Evolutionary conservation across 2,329 filamentous ascomycete genomes (phyloP).

Genomic region (Ophiocordyceps camponoti-floridani): DNA sequence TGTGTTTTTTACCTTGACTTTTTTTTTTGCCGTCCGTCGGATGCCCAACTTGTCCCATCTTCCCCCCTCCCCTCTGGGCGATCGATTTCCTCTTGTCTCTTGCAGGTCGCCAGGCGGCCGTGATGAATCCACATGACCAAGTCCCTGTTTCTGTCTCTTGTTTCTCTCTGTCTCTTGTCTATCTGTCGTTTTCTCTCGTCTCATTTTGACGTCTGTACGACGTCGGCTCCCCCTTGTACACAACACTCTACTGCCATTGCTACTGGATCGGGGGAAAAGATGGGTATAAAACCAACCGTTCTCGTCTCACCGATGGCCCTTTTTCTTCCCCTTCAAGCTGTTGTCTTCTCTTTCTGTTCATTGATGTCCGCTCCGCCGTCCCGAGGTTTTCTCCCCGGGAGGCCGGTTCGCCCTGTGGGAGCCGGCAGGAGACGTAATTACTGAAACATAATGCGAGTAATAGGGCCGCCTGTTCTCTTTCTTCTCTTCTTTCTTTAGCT

Average conservation of each 20-base stretch:
- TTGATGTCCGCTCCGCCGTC: not conserved
- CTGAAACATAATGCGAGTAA: slow-evolving; percentile 11
- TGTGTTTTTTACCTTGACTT: not conserved
- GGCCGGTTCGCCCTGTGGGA: not conserved
- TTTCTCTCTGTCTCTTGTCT: slow-evolving; percentile 20
- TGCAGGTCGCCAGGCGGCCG: slow-evolving; percentile 9
- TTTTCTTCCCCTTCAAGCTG: slow-evolving; percentile 1
- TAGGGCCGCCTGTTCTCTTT: slow-evolving; percentile 3
- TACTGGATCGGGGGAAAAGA: no score
- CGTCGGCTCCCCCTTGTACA: no score
- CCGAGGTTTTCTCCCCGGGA: no score
- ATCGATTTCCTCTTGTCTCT: not conserved
- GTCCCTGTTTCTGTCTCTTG: slow-evolving; percentile 13
- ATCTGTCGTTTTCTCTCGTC: slow-evolving; percentile 11
- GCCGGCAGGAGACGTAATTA: slow-evolving; percentile 11
- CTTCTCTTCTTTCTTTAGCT: not conserved
- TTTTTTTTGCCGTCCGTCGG: not conserved
- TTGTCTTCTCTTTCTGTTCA: slow-evolving; percentile 8
- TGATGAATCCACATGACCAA: slow-evolving; percentile 42
- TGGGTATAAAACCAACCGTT: no score
- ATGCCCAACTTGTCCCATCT: not conserved
- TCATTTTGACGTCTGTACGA: not conserved
- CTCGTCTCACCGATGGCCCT: not conserved
- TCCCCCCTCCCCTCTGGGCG: not conserved
- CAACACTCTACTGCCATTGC: no score